phyloP scores from a whole-genome alignment of 2,329 filamentous ascomycete species.

The Pyricularia grisea region DNA sequence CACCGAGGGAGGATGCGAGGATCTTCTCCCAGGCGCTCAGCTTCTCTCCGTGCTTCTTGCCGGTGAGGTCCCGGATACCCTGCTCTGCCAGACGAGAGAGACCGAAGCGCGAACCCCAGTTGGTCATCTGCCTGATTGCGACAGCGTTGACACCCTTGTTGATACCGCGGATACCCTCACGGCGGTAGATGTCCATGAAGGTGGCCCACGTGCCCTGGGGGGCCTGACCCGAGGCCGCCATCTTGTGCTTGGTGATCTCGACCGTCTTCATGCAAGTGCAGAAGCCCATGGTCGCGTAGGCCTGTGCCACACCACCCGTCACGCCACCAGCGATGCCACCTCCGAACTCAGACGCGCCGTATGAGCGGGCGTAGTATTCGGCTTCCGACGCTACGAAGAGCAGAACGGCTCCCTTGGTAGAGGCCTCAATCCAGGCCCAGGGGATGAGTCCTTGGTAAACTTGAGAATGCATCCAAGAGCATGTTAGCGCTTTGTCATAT shows the following conservation, averaged over 20 bases:
- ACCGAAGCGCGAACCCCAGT: constrained; percentile 97
- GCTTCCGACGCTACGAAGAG: constrained; percentile 98
- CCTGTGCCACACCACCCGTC: constrained; percentile 89
- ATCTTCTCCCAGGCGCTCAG: constrained; percentile 81
- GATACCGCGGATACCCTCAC: constrained; percentile 89
- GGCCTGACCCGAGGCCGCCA: constrained; percentile 72
- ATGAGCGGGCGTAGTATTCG: constrained; percentile 82
- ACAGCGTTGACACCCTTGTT: constrained; percentile 99
- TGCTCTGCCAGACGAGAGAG: constrained; percentile 85
- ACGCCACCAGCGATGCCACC: constrained; percentile 88
- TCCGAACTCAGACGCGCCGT: constrained; percentile 78
- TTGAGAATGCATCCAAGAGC: constrained; percentile 26
- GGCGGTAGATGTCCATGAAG: constrained; percentile 94
- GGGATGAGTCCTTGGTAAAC: constrained; percentile 99
- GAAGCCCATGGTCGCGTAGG: constrained; percentile 99
- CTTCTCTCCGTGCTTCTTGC: constrained; percentile 73
- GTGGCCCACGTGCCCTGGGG: constrained; percentile 87
- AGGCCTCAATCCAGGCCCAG: constrained; percentile 99
- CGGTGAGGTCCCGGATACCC: constrained; percentile 68
- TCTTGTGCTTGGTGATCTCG: constrained; percentile 98
- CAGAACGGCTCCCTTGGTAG: constrained; percentile 96
- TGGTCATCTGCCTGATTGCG: constrained; percentile 97
- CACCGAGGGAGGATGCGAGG: constrained; percentile 73
- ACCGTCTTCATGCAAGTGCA: constrained; percentile 99
- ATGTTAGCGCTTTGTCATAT: background rate